Evolutionary conservation across 2,329 filamentous ascomycete species (phyloP).

Genomic region (Fusarium sp.): DNA sequence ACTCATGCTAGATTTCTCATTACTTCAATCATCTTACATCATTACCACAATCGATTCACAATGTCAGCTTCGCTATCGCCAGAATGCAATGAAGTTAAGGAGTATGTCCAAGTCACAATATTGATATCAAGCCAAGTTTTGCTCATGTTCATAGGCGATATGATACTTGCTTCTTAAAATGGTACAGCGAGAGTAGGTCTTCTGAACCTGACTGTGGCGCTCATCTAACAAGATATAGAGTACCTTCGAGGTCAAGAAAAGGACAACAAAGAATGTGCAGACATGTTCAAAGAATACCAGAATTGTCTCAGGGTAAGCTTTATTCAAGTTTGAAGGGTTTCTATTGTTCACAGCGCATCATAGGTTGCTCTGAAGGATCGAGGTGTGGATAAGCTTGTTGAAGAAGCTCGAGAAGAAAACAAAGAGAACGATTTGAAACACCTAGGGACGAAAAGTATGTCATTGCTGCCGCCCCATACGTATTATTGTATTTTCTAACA

Average conservation of each 20-base stretch:
- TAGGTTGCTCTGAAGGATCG: constrained; percentile 80
- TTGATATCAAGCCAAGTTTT: background rate
- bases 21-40: constrained; percentile 35
- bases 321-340: background rate
- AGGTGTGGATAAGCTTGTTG: constrained; percentile 92
- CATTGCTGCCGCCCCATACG: rapidly evolving
- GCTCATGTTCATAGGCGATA: constrained; percentile 73
- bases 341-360: background rate
- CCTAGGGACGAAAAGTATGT: constrained; percentile 56
- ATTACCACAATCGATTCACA: constrained; percentile 25
- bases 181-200: constrained; percentile 95
- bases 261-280: constrained; percentile 84
- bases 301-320: constrained; percentile 78
- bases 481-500: constrained; percentile 3
- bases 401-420: constrained; percentile 89
- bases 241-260: constrained; percentile 88
- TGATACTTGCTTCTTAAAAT: constrained; percentile 97
- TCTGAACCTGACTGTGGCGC: constrained; percentile 8
- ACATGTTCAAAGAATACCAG: constrained; percentile 89
- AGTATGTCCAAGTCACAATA: constrained; percentile 67
- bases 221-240: constrained; percentile 63
- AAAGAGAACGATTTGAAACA: constrained; percentile 81
- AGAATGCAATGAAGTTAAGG: constrained; percentile 95
- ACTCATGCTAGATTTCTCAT: constrained; percentile 28
- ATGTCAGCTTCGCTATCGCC: constrained; percentile 97